Percentiles rank a stretch among this genome's conserved stretches.
These are phyloP conservation scores for Chlorencoelia australis DNA, from an alignment of 2,329 filamentous ascomycete species.

Conservation along the genomic window DNA sequence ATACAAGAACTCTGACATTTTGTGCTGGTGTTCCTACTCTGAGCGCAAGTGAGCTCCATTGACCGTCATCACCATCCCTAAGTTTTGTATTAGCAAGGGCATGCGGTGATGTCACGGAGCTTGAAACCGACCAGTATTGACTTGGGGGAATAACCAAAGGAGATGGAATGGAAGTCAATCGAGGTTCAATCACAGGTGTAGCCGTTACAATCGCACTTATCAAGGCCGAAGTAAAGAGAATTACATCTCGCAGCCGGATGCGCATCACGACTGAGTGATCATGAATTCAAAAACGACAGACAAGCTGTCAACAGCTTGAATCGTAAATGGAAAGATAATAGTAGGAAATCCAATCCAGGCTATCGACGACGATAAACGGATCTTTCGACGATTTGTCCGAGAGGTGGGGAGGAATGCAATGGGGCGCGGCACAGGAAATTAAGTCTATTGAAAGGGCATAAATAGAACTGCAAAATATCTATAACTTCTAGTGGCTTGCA, in stretches of 20 bases:
- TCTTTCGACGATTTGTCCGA: too few relatives aligned
- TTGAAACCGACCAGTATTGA: conserved; percentile 13
- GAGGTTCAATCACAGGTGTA: not conserved
- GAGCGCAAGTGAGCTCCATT: conserved; percentile 62
- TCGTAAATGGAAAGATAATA: too few relatives aligned
- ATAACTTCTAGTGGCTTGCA: too few relatives aligned
- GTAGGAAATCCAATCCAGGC: too few relatives aligned
- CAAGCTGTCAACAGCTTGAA: too few relatives aligned
- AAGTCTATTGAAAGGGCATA: too few relatives aligned
- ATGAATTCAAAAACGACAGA: conserved; percentile 1
- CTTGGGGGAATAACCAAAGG: conserved; percentile 14
- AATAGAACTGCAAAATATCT: too few relatives aligned
- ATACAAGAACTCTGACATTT: conserved; percentile 30
- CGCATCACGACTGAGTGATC: conserved; percentile 4
- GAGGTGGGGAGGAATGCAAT: too few relatives aligned
- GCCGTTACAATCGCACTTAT: not conserved
- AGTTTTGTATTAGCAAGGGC: not conserved
- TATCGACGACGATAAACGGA: too few relatives aligned
- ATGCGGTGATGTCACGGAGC: not conserved
- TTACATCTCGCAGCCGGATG: conserved; percentile 1
- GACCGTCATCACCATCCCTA: conserved; percentile 52
- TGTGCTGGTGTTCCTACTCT: conserved; percentile 44
- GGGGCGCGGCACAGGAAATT: too few relatives aligned
- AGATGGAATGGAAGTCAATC: conserved; percentile 6
- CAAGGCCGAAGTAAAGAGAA: conserved; percentile 1